Evolutionary conservation across 345 rosid species (phyloP).

Genomic region (Ricinus communis): DNA sequence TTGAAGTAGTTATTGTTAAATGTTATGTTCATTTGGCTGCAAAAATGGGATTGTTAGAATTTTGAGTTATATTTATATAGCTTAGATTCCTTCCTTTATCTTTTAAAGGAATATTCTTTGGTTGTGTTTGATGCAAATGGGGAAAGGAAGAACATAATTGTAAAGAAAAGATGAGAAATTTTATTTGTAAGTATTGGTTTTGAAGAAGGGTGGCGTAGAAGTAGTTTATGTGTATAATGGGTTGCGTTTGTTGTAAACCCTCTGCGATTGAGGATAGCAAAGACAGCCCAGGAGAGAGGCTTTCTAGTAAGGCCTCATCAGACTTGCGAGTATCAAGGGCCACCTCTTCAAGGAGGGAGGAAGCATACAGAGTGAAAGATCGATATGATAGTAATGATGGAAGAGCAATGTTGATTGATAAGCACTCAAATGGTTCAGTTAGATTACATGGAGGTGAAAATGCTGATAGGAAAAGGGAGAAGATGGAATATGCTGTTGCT

Average conservation of each 20-base stretch:
- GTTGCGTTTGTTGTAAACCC: conserved; percentile 82
- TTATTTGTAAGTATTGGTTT: conserved; percentile 37
- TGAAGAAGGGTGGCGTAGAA: conserved; percentile 25
- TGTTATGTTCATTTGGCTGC: conserved; percentile 1
- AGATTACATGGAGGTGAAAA: conserved; percentile 49
- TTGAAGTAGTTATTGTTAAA: conserved; percentile 1
- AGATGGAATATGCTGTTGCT: conserved; percentile 47
- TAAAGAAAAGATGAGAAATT: conserved; percentile 22
- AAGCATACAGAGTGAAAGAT: conserved; percentile 51
- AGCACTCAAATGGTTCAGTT: conserved; percentile 64
- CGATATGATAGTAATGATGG: conserved; percentile 53
- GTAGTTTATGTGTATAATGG: conserved; percentile 62
- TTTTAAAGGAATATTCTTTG: conserved; percentile 16
- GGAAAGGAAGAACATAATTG: conserved; percentile 20
- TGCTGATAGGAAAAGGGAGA: conserved; percentile 73
- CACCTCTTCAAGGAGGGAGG: conserved; percentile 76
- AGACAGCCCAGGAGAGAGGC: conserved; percentile 74
- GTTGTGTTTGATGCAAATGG: conserved; percentile 27
- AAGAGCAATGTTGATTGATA: conserved; percentile 55
- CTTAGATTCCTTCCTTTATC: conserved; percentile 10
- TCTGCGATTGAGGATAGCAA: conserved; percentile 83
- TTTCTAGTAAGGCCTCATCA: conserved; percentile 55
- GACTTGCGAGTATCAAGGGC: conserved; percentile 61
- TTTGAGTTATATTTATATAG: conserved; percentile 23
- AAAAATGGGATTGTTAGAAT: conserved; percentile 20